Evolutionary conservation across 2,329 filamentous ascomycete genomes (phyloP).

Genomic region (Colletotrichum coccodes): DNA sequence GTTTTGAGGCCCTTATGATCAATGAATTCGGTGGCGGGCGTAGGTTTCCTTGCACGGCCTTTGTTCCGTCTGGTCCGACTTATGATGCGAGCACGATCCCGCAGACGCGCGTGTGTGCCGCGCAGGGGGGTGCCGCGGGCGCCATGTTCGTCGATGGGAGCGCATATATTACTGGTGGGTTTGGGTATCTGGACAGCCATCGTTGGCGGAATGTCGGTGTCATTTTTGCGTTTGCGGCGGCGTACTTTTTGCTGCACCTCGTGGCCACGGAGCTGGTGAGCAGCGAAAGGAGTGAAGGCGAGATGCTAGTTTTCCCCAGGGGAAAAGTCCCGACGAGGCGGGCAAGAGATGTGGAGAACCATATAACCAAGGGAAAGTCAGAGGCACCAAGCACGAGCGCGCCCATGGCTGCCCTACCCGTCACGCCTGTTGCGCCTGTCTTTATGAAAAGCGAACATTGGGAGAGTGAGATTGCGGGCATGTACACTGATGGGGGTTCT

Average conservation of each 20-base stretch:
- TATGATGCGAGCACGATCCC: constrained; percentile 31
- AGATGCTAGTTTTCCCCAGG: constrained; percentile 29
- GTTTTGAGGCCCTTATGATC: constrained; percentile 27
- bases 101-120: constrained; percentile 16
- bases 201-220: constrained; percentile 26
- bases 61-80: constrained; percentile 16
- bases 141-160: constrained; percentile 11
- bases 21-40: constrained; percentile 27
- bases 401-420: neutral
- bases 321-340: constrained; percentile 2
- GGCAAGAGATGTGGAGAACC: constrained; percentile 8
- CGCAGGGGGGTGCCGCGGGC: constrained; percentile 4
- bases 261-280: constrained; percentile 20
- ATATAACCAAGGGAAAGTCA: constrained; percentile 11
- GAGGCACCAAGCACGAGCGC: constrained; percentile 5
- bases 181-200: constrained; percentile 11
- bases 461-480: neutral
- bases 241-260: constrained; percentile 20
- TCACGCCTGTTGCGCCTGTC: neutral
- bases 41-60: constrained; percentile 14
- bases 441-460: neutral
- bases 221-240: constrained; percentile 14
- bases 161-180: constrained; percentile 16
- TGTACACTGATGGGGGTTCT: constrained; percentile 1
- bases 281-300: constrained; percentile 14